These are phyloP conservation scores for Candida dajiaensis DNA, from an alignment of 805 yeast genomes.

Conservation along the genomic window DNA sequence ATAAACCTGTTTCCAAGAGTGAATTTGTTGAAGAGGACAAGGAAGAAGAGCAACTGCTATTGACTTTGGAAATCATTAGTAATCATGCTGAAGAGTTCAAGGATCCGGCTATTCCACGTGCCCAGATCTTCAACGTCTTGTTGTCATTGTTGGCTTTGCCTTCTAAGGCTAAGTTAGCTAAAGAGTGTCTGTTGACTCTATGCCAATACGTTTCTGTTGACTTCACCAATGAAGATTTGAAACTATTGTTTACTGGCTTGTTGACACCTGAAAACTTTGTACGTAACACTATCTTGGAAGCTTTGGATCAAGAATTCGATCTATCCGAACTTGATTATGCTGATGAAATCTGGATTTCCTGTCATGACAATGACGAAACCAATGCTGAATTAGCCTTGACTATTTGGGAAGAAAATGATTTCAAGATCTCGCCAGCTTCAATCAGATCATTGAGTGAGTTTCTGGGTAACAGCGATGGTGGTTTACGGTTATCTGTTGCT, in stretches of 20 bases:
- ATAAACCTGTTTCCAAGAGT: slow-evolving; percentile 45
- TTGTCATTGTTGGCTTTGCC: slow-evolving; percentile 67
- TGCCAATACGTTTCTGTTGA: slow-evolving; percentile 71
- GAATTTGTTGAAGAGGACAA: slow-evolving; percentile 78
- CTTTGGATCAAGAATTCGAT: slow-evolving; percentile 75
- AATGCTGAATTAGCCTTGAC: slow-evolving; percentile 65
- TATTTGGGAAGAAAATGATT: slow-evolving; percentile 79
- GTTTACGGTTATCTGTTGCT: slow-evolving; percentile 70
- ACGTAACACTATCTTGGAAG: slow-evolving; percentile 74
- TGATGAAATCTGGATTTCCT: slow-evolving; percentile 71
- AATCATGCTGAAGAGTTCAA: slow-evolving; percentile 65
- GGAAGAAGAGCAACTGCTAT: slow-evolving; percentile 79
- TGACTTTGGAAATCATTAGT: slow-evolving; percentile 71
- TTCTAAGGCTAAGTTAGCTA: slow-evolving; percentile 71
- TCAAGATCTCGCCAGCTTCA: slow-evolving; percentile 39
- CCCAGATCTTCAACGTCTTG: slow-evolving; percentile 53
- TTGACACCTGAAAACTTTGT: slow-evolving; percentile 65
- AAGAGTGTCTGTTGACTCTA: slow-evolving; percentile 74
- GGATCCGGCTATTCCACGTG: slow-evolving; percentile 64
- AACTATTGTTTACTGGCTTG: slow-evolving; percentile 47
- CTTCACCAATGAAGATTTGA: slow-evolving; percentile 50
- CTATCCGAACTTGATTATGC: slow-evolving; percentile 40
- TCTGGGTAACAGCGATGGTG: slow-evolving; percentile 52
- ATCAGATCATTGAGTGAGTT: slow-evolving; percentile 42
- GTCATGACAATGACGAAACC: slow-evolving; percentile 63